phyloP scores from a whole-genome alignment of 192 early-diverging fungal species.

The Dimargaris xerosporica region DNA sequence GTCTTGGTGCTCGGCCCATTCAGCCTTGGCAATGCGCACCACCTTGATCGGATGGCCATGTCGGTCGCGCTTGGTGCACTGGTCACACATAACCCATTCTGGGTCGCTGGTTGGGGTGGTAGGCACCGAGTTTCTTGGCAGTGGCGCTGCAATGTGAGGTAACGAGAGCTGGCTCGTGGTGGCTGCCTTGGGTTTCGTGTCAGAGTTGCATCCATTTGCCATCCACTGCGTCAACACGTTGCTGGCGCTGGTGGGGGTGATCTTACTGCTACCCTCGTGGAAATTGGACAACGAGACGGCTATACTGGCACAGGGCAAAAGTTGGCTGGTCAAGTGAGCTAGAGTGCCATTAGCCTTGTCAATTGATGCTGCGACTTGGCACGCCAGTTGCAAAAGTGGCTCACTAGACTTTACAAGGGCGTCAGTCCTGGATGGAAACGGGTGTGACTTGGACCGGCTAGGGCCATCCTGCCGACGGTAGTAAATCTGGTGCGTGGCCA shows the following conservation, averaged over 20 bases:
- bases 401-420: no score
- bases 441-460: no score
- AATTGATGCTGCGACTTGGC: no score
- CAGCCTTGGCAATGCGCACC: not conserved
- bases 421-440: no score
- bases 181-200: not conserved
- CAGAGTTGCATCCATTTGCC: not conserved
- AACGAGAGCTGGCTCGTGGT: not conserved
- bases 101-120: not conserved
- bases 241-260: not conserved
- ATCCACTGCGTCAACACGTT: not conserved
- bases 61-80: not conserved
- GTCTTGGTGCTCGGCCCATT: slow-evolving; percentile 4
- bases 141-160: not conserved
- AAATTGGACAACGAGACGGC: no score
- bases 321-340: no score
- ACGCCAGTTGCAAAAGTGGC: no score
- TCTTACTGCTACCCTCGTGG: not conserved
- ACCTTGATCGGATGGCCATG: not conserved
- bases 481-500: no score
- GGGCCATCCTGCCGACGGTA: no score
- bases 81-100: not conserved
- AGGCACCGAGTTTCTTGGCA: not conserved
- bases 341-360: no score
- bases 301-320: no score